Evolutionary conservation across 306 rosid genomes (phyloP), one percentile per base, ranked within the genome.

Genomic region (Chamaecrista fasciculata): DNA sequence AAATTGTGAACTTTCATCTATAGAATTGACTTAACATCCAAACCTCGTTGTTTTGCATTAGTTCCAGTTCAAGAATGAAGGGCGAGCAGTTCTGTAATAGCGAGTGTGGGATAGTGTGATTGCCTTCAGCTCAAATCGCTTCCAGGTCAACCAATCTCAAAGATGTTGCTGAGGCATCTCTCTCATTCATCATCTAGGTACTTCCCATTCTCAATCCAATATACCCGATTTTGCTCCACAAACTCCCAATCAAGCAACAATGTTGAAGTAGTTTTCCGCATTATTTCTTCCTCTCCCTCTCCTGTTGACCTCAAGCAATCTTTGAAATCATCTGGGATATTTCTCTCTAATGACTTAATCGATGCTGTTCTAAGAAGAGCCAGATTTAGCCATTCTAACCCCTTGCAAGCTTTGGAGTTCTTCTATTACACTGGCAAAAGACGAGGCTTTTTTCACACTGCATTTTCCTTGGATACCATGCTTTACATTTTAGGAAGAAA

Each of bases 361-460:
- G 94, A 93, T 24, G 73, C 70, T 19, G 96, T 90, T 63, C 85
- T 93, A 16, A 90, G 86, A 43, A 80, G 97, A 76, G 88, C 85
- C 40, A 80, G 97, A 19, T 93, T 93, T 75, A 81, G 97, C 82
- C 98, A 90, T 61, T 89, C 72, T 0, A 93, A 83, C 80, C 97
- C 97, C 9, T 77, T 62, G 15, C 94, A 84, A 53, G 82, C 97
- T 42, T 78, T 88, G 48, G 91, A 88, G n/a, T 88, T 93, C 39
- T 93, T 85, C 81, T 76, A 63, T 28, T 82, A 73, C 76, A 82
- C 96, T 6, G 94, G 71, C 2, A 19, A 59, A n/a, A 76, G 96
- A 61, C 84, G 76, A 87, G 96, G 97, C 36, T 90, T 93, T 74
- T 90, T 75, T 56, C 98, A 90, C 84, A 72, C 88, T 4, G 36